These are phyloP conservation scores for Brassica balearica DNA, from an alignment of 441 rosid genomes.

Conservation along the genomic window DNA sequence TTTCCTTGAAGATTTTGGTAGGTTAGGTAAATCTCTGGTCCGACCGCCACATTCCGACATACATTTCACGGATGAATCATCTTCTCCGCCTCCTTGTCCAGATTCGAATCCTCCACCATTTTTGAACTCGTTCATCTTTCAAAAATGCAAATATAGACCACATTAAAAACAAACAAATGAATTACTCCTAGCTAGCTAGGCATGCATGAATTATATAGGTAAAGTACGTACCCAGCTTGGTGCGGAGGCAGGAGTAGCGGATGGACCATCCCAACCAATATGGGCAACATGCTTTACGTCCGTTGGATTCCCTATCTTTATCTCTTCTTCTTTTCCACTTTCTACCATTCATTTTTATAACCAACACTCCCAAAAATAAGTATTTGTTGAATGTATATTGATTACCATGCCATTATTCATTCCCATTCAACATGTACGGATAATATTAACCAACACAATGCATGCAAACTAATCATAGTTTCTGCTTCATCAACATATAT, in stretches of 20 bases:
- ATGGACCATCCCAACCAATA: conserved; percentile 89
- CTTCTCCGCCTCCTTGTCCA: conserved; percentile 31
- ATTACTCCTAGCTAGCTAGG: not conserved
- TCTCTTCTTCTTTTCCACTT: conserved; percentile 57
- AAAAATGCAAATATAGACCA: not conserved
- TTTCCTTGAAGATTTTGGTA: conserved; percentile 62
- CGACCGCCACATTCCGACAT: conserved; percentile 57
- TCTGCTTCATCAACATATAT: not conserved
- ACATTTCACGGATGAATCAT: conserved; percentile 44
- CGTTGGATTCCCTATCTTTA: conserved; percentile 85
- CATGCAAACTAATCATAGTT: conserved; percentile 15
- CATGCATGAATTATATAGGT: not conserved
- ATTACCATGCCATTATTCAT: not conserved
- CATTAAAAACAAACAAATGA: not conserved
- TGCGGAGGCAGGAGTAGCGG: conserved; percentile 46
- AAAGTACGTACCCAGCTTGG: conserved; percentile 70
- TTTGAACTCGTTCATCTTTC: conserved; percentile 64
- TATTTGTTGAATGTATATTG: not conserved
- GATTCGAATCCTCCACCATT: conserved; percentile 44
- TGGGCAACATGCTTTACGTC: conserved; percentile 97
- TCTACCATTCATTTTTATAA: conserved; percentile 49
- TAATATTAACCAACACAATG: not conserved
- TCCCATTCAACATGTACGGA: not conserved
- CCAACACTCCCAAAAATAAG: conserved; percentile 2
- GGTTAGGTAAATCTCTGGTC: conserved; percentile 43